Evolutionary conservation across 495 filamentous ascomycete genomes (phyloP).

Genomic region (Evernia prunastri): DNA sequence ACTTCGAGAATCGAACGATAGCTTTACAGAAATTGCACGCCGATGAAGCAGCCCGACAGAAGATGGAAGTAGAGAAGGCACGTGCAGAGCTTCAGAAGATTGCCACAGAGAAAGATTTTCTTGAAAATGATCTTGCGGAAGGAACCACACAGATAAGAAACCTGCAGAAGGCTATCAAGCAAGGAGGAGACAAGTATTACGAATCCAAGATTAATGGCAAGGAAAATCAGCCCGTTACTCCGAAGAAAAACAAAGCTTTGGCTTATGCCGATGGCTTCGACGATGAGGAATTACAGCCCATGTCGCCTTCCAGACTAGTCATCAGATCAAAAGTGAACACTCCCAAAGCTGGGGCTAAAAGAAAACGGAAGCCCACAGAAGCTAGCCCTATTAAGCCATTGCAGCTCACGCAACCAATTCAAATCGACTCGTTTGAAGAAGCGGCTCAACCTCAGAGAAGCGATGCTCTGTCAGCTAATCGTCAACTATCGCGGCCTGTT

Average conservation of each 20-base stretch:
- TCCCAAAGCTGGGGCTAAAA: constrained; percentile 53
- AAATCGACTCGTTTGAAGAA: constrained; percentile 11
- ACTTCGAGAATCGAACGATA: constrained; percentile 49
- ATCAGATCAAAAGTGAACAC: constrained; percentile 49
- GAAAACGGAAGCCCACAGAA: constrained; percentile 52
- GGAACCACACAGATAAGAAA: constrained; percentile 45
- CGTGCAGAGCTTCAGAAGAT: constrained; percentile 53
- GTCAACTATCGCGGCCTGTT: not conserved
- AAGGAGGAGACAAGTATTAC: constrained; percentile 29
- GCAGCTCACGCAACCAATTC: constrained; percentile 39
- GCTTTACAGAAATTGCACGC: constrained; percentile 48
- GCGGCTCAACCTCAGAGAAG: constrained; percentile 1
- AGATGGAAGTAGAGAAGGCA: constrained; percentile 50
- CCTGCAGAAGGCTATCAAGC: constrained; percentile 40
- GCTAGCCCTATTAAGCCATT: constrained; percentile 49
- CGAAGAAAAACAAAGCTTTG: constrained; percentile 50
- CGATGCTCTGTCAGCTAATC: not conserved
- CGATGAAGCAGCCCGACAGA: constrained; percentile 50
- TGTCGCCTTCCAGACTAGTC: constrained; percentile 51
- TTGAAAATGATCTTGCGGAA: constrained; percentile 59
- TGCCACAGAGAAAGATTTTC: constrained; percentile 57
- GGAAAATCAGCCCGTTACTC: constrained; percentile 44
- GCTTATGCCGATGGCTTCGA: constrained; percentile 66
- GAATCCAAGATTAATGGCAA: constrained; percentile 7
- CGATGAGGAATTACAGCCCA: constrained; percentile 57